Evolutionary conservation across 2,329 filamentous ascomycete species (phyloP).

Genomic region (Orbilia quercus): DNA sequence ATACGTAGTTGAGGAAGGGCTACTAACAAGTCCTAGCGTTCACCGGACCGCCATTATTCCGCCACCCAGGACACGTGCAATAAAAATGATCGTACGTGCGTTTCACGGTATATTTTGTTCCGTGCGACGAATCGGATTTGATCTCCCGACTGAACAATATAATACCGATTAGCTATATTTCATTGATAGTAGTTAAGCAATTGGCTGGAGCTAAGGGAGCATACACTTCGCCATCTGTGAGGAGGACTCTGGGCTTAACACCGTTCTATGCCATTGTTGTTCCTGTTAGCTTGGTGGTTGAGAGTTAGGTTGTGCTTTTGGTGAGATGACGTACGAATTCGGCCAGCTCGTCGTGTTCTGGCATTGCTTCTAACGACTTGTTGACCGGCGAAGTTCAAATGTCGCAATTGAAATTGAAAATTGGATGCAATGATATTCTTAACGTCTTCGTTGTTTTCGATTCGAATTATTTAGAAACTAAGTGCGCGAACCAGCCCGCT

Average conservation of each 20-base stretch:
- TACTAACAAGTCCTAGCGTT: constrained; percentile 56
- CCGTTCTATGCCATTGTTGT: too few relatives aligned
- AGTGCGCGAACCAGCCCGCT: constrained; percentile 7
- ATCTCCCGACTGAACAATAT: constrained; percentile 52
- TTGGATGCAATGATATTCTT: background rate
- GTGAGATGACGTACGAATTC: constrained; percentile 55
- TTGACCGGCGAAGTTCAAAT: background rate
- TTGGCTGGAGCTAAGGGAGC: too few relatives aligned
- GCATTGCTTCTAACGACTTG: constrained; percentile 13
- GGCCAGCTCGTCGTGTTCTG: constrained; percentile 51
- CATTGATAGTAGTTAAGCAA: too few relatives aligned
- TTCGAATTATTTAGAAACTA: background rate
- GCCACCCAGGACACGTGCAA: constrained; percentile 58
- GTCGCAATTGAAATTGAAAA: background rate
- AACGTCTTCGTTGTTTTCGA: background rate
- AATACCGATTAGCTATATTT: too few relatives aligned
- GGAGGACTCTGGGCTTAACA: constrained; percentile 56
- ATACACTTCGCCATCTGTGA: constrained; percentile 56
- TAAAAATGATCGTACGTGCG: constrained; percentile 58
- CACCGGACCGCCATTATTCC: constrained; percentile 46
- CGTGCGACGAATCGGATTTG: constrained; percentile 54
- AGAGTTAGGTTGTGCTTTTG: constrained; percentile 1
- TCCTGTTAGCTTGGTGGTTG: constrained; percentile 16
- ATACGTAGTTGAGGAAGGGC: background rate
- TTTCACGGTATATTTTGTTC: constrained; percentile 57